Evolutionary conservation across 2,329 filamentous ascomycete species (phyloP).

Genomic region (Scytalidium sp.): DNA sequence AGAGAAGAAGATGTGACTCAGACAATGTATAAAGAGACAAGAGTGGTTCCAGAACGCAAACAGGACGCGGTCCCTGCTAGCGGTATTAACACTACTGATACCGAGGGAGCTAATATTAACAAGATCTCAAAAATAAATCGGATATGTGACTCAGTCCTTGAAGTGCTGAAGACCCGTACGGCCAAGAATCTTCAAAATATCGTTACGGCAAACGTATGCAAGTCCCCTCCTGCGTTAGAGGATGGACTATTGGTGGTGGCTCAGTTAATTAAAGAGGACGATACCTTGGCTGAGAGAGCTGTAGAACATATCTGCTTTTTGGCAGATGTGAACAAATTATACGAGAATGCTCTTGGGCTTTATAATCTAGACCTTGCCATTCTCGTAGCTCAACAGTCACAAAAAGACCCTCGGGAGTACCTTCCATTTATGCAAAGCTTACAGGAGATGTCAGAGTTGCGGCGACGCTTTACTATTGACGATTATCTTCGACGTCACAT

Average conservation of each 20-base stretch:
- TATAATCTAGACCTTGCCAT: slow-evolving; percentile 90
- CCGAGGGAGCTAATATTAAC: neutral
- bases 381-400: slow-evolving; percentile 90
- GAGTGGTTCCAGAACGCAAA: slow-evolving; percentile 38
- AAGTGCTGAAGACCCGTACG: slow-evolving; percentile 59
- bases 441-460: slow-evolving; percentile 67
- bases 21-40: slow-evolving; percentile 90
- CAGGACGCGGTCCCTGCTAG: slow-evolving; percentile 21
- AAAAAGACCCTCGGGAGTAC: slow-evolving; percentile 93
- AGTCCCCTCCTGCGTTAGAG: slow-evolving; percentile 83
- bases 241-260: slow-evolving; percentile 80
- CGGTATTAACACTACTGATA: slow-evolving; percentile 7
- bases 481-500: slow-evolving; percentile 73
- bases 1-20: slow-evolving; percentile 89
- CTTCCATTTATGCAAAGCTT: slow-evolving; percentile 89
- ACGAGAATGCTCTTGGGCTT: slow-evolving; percentile 83
- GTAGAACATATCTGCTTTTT: slow-evolving; percentile 98
- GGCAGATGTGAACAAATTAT: slow-evolving; percentile 87
- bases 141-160: slow-evolving; percentile 82
- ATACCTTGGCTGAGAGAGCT: slow-evolving; percentile 76
- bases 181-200: slow-evolving; percentile 78
- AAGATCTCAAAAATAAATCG: slow-evolving; percentile 70
- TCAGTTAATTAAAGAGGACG: slow-evolving; percentile 63
- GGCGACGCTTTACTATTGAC: slow-evolving; percentile 81
- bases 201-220: slow-evolving; percentile 93